These are phyloP conservation scores for Eimeria nieschulzi DNA, from an alignment of 169 alveolate genomes.

Conservation along the genomic window DNA sequence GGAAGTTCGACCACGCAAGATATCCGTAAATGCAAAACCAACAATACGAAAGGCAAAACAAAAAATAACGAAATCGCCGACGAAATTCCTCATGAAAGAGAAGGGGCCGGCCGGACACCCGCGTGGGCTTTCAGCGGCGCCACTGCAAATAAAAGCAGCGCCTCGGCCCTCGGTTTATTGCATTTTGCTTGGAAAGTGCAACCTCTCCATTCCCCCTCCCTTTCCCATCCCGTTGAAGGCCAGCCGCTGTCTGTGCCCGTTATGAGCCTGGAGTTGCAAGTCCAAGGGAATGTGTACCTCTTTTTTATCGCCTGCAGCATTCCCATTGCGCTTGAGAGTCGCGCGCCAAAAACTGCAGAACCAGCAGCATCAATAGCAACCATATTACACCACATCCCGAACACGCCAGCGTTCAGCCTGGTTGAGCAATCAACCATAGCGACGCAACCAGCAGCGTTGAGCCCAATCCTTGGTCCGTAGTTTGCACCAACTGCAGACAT, in stretches of 20 bases:
- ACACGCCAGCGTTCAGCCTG: too few relatives aligned
- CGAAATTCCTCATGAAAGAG: background rate
- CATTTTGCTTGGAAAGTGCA: background rate
- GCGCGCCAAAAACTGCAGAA: slow-evolving; percentile 74
- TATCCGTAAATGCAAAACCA: background rate
- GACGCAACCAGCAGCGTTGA: too few relatives aligned
- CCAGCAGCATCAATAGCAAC: slow-evolving; percentile 50
- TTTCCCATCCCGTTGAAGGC: background rate
- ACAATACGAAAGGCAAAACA: too few relatives aligned
- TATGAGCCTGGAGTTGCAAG: slow-evolving; percentile 17
- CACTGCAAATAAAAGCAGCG: slow-evolving; percentile 19
- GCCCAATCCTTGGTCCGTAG: too few relatives aligned
- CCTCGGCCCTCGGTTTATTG: background rate
- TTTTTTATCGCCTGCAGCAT: slow-evolving; percentile 67
- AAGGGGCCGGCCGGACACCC: too few relatives aligned
- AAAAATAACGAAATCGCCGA: background rate
- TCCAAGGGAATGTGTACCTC: slow-evolving; percentile 68
- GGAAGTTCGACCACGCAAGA: background rate
- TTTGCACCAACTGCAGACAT: too few relatives aligned
- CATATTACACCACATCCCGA: too few relatives aligned
- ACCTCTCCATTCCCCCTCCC: background rate
- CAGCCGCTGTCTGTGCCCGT: too few relatives aligned
- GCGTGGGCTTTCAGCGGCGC: slow-evolving; percentile 38
- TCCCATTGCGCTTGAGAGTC: slow-evolving; percentile 69
- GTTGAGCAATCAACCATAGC: too few relatives aligned